Conservation (phyloP, 2,329 filamentous ascomycete species). For the Apiospora aurea region DNA sequence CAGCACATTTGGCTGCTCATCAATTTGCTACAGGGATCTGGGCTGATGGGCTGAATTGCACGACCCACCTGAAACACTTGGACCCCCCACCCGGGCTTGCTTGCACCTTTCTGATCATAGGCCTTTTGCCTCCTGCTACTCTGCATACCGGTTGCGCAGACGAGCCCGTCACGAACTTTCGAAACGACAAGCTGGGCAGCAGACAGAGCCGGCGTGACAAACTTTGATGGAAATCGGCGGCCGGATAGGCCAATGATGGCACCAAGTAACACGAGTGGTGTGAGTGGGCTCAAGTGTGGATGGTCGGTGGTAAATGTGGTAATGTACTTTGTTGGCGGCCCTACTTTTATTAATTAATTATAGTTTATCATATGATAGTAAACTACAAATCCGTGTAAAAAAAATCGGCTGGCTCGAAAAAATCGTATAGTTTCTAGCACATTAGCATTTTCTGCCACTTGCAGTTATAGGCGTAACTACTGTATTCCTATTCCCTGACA, state of each 20-base stretch:
- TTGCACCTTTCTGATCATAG: slow-evolving; percentile 5
- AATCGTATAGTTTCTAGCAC: no score
- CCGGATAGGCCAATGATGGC: slow-evolving; percentile 8
- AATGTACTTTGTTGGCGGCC: slow-evolving; percentile 17
- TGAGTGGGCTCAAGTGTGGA: slow-evolving; percentile 12
- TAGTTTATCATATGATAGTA: no score
- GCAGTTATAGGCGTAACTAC: no score
- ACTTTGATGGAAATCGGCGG: slow-evolving; percentile 4
- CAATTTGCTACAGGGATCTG: slow-evolving; percentile 20
- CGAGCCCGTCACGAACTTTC: slow-evolving; percentile 8
- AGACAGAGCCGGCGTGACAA: neutral
- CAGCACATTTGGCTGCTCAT: slow-evolving; percentile 11
- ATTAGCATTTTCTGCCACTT: no score
- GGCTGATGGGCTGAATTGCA: slow-evolving; percentile 18
- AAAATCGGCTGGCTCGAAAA: no score
- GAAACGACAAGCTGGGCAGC: neutral
- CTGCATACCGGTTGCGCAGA: neutral
- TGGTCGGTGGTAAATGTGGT: neutral
- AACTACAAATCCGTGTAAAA: no score
- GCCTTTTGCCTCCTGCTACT: neutral
- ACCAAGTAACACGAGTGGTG: slow-evolving; percentile 10
- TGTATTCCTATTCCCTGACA: neutral
- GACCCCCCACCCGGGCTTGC: slow-evolving; percentile 17
- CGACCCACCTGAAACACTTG: slow-evolving; percentile 25
- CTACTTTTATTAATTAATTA: no score